Conservation (phyloP, 2,329 filamentous ascomycete genomes). For the Hypoxylon sp. region DNA sequence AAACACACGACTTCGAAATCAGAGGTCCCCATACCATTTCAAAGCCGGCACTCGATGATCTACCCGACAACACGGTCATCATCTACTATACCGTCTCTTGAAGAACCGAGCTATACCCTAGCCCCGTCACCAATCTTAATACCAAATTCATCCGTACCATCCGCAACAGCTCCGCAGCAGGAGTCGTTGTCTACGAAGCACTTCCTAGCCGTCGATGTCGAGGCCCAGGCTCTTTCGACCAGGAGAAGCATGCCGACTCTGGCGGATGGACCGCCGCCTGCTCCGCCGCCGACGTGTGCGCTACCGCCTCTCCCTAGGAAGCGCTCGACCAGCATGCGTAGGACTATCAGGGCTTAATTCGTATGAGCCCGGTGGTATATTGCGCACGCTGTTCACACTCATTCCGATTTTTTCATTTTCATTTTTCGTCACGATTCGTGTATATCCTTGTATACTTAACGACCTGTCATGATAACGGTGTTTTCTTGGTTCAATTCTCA, state of each 20-base stretch:
- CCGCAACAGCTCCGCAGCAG: constrained; percentile 33
- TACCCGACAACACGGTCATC: constrained; percentile 23
- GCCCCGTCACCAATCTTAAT: constrained; percentile 35
- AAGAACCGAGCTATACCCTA: constrained; percentile 30
- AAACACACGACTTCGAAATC: constrained; percentile 37
- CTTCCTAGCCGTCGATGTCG: constrained; percentile 26
- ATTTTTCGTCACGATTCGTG: constrained; percentile 34
- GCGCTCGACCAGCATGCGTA: constrained; percentile 21
- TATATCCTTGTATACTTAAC: constrained; percentile 42
- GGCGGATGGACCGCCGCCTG: constrained; percentile 63
- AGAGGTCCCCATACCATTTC: constrained; percentile 25
- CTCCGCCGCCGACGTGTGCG: constrained; percentile 66
- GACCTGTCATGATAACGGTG: constrained; percentile 39
- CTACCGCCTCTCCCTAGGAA: constrained; percentile 64
- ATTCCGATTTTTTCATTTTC: constrained; percentile 8
- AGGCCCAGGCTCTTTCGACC: constrained; percentile 44
- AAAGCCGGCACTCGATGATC: constrained; percentile 31
- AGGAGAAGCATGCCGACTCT: constrained; percentile 65
- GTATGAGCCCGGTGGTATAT: neutral
- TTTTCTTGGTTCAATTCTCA: constrained; percentile 8
- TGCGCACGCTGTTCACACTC: constrained; percentile 1
- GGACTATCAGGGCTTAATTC: constrained; percentile 29
- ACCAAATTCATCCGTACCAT: constrained; percentile 44
- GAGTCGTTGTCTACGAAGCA: constrained; percentile 17
- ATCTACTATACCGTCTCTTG: constrained; percentile 22